Evolutionary conservation across 441 rosid genomes (phyloP).

Genomic region (Corymbia citriodora): DNA sequence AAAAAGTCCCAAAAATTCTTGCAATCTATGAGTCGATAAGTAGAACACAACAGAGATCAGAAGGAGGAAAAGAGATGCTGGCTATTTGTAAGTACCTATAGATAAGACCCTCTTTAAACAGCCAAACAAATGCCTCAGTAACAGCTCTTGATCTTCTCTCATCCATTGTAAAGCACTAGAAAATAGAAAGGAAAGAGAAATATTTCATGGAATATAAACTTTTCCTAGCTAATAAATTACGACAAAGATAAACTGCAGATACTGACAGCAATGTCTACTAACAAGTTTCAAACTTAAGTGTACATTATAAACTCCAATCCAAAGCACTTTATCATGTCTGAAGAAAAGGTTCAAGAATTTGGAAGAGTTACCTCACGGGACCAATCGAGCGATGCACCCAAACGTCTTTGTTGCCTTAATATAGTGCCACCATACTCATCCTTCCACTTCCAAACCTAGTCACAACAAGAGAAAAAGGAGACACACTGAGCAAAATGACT

Average conservation of each 20-base stretch:
- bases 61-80: neutral
- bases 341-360: neutral
- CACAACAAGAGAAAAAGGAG: neutral
- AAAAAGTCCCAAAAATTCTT: neutral
- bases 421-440: conserved; percentile 71
- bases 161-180: conserved; percentile 90
- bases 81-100: conserved; percentile 47
- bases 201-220: neutral
- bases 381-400: conserved; percentile 97
- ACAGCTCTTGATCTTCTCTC: conserved; percentile 83
- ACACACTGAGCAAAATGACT: neutral
- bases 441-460: conserved; percentile 95
- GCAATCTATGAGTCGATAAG: neutral
- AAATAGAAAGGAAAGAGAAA: neutral
- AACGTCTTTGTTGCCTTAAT: conserved; percentile 50
- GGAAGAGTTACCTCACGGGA: conserved; percentile 69
- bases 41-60: neutral
- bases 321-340: neutral
- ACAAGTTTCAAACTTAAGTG: neutral
- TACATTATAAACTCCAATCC: neutral
- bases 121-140: conserved; percentile 64
- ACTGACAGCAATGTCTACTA: neutral
- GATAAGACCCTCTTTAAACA: conserved; percentile 72
- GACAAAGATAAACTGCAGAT: neutral
- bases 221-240: neutral